Percentiles rank a stretch among this genome's conserved stretches.
Conservation (phyloP, 257 asterid genomes). For the Solanum chiquidenum region DNA sequence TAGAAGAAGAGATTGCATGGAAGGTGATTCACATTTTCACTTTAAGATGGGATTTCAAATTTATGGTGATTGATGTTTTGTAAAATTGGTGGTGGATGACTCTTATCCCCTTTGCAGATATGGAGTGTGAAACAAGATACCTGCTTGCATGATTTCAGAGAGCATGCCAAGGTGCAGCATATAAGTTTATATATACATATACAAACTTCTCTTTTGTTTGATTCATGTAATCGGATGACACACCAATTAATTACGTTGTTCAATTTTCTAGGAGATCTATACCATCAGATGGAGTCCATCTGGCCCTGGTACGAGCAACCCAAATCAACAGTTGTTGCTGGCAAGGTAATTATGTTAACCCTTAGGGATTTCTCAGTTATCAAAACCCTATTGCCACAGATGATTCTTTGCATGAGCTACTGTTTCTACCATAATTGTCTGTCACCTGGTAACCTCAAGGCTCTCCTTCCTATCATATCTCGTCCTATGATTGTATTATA, state of each 20-base stretch:
- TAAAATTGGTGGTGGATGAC: constrained; percentile 7
- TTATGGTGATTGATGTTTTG: not conserved
- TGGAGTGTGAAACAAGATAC: constrained; percentile 84
- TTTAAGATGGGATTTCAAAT: not conserved
- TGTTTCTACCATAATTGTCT: not conserved
- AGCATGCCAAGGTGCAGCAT: constrained; percentile 55
- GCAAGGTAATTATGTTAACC: constrained; percentile 51
- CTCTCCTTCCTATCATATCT: not conserved
- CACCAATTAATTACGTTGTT: not conserved
- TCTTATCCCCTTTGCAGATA: constrained; percentile 50
- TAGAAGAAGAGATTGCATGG: not conserved
- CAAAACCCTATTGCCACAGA: not conserved
- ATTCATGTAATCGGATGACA: not conserved
- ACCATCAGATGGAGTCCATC: constrained; percentile 98
- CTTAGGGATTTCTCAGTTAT: not conserved
- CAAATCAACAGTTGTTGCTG: constrained; percentile 63
- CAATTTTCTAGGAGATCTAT: constrained; percentile 68
- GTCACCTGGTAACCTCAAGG: not conserved
- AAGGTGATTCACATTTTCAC: not conserved
- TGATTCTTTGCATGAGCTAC: not conserved
- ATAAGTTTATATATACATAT: not conserved
- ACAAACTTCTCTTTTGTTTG: not conserved
- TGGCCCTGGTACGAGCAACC: constrained; percentile 83
- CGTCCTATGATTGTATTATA: not conserved
- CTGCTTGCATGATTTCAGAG: constrained; percentile 71